These are phyloP conservation scores for Cicer yamashitae DNA, from an alignment of 306 rosid genomes.

Conservation along the genomic window DNA sequence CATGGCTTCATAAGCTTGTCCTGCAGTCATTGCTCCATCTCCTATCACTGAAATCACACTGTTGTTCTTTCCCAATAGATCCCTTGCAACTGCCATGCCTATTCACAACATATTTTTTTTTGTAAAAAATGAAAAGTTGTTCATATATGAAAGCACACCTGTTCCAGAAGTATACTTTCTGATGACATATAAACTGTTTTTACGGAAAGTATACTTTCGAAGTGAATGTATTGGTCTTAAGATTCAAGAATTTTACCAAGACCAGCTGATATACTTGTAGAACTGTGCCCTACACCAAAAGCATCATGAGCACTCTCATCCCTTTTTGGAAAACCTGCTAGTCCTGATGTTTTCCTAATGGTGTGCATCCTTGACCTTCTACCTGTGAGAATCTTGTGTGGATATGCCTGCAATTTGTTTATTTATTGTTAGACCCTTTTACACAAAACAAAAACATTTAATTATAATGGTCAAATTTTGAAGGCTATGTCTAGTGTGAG, in stretches of 20 bases:
- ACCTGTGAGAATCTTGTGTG: slow-evolving; percentile 96
- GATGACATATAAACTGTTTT: no score
- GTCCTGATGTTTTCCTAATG: slow-evolving; percentile 89
- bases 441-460: background rate
- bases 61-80: slow-evolving; percentile 78
- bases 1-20: slow-evolving; percentile 98
- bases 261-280: slow-evolving; percentile 97
- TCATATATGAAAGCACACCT: background rate
- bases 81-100: slow-evolving; percentile 99
- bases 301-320: slow-evolving; percentile 91
- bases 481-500: background rate
- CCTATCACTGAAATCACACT: slow-evolving; percentile 85
- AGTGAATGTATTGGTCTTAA: background rate
- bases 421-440: slow-evolving; percentile 44
- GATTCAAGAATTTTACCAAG: slow-evolving; percentile 62
- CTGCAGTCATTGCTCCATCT: slow-evolving; percentile 98
- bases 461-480: background rate
- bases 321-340: slow-evolving; percentile 92
- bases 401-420: slow-evolving; percentile 74
- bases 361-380: slow-evolving; percentile 88
- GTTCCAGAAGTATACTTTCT: no score
- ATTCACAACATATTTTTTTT: slow-evolving; percentile 8
- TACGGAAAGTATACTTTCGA: no score
- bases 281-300: slow-evolving; percentile 92
- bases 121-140: background rate